Percentiles rank a stretch among this genome's conserved stretches.
Conservation (phyloP, 2,329 filamentous ascomycete genomes). For the Paraphoma sp. region DNA sequence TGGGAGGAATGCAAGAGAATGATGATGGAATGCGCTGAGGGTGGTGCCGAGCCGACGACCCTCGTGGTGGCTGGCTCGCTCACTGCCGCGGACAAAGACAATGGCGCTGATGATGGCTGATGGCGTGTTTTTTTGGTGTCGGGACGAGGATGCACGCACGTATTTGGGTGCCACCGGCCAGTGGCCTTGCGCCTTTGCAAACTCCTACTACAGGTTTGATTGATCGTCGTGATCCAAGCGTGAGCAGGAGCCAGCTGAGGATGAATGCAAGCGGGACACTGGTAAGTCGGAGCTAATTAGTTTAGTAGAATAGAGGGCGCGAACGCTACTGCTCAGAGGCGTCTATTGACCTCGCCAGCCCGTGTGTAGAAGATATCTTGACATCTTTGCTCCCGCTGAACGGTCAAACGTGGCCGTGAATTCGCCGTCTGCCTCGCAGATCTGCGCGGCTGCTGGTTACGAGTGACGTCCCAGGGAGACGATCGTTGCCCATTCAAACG, state of each 20-base stretch:
- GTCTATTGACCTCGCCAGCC: not conserved
- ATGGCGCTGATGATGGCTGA: not conserved
- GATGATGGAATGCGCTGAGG: constrained; percentile 14
- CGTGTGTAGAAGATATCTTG: not conserved
- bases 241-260: not conserved
- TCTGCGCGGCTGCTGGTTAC: not conserved
- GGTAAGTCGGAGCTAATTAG: not conserved
- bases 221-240: not conserved
- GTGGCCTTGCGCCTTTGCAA: not conserved
- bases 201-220: not conserved
- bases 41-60: constrained; percentile 9
- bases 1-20: constrained; percentile 15
- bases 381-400: not conserved
- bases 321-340: not conserved
- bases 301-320: too few relatives aligned
- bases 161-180: not conserved
- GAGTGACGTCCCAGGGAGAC: not conserved
- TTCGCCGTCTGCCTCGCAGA: not conserved
- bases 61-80: constrained; percentile 12
- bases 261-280: not conserved
- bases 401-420: not conserved
- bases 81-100: not conserved
- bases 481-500: not conserved
- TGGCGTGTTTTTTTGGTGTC: not conserved
- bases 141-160: not conserved